Evolutionary conservation across 495 filamentous ascomycete species (phyloP).

Genomic region (Penicillium coffeae): DNA sequence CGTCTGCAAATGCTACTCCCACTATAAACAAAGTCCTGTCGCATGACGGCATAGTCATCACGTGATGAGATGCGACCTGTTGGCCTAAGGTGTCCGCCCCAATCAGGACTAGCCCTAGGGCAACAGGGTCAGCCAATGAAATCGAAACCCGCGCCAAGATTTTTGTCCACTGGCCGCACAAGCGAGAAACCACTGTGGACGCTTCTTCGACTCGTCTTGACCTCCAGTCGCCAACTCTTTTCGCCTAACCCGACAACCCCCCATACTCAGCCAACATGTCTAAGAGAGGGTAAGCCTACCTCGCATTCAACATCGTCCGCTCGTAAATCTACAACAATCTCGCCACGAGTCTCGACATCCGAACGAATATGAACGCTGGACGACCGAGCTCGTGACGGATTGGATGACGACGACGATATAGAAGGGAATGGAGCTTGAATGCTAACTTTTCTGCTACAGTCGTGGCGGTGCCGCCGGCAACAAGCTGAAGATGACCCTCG

Average conservation of each 20-base stretch:
- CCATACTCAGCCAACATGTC: constrained; percentile 53
- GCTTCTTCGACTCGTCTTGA: constrained; percentile 29
- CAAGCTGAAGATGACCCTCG: constrained; percentile 99
- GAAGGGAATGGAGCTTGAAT: constrained; percentile 6
- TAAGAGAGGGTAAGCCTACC: constrained; percentile 50
- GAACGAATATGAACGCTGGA: constrained; percentile 13
- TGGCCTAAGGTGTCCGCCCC: constrained; percentile 13
- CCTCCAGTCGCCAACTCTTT: constrained; percentile 39
- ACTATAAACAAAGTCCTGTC: too few relatives aligned
- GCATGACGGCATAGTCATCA: neutral
- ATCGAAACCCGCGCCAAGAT: constrained; percentile 33
- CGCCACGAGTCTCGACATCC: constrained; percentile 15
- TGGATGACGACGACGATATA: constrained; percentile 4
- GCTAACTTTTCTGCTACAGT: constrained; percentile 41
- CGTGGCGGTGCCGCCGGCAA: constrained; percentile 93
- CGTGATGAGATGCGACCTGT: neutral
- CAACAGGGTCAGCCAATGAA: constrained; percentile 28
- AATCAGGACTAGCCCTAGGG: constrained; percentile 38
- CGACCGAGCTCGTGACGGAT: constrained; percentile 16
- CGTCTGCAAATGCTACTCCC: too few relatives aligned
- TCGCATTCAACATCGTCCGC: constrained; percentile 10
- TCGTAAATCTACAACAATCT: neutral
- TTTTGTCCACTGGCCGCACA: constrained; percentile 41
- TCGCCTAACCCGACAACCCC: constrained; percentile 39
- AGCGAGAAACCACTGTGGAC: constrained; percentile 42